Base-by-base conservation (phyloP, 2,329 filamentous ascomycete species). In the Fusarium cicatricum region DNA sequence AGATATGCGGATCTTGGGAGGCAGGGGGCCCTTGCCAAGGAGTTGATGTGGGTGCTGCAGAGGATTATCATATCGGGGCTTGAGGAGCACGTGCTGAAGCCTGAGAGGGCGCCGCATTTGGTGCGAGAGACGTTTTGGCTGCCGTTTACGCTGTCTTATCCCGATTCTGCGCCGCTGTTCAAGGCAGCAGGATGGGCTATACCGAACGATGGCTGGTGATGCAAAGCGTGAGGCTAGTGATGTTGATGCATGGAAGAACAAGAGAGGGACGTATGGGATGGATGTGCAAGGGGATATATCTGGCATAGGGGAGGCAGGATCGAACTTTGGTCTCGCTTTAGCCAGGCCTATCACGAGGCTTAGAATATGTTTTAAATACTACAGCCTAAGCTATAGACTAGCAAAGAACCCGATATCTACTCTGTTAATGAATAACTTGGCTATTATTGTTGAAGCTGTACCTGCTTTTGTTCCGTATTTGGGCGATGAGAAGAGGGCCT, bases 41-140 rank as follows among this genome's bases (percentile, higher is more conserved):
- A 76, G 50, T 58, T 79, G 49, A 29, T 65, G 21, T 78, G 75
- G 72, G 64, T 77, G 5, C 61, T 79, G 41, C 46, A 58, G 10
- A 67, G 66, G 14, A 73, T 78, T 36, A 62, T 59, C 4, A 45
- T 60, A 12, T 43, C 66, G 5, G 42, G 49, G 4, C 46, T 48
- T 2, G 19, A 45, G 1, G 67, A 70, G 17, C 62, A 71, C 29
- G 50, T 49, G 17, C 56, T 69, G 5, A 58, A 31, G 5, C 57
- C 61, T 3, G 49, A 53, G 14, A 55, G 61, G 14, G 62, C 57
- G 11, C 61, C 60, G 33, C 63, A 64, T 21, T 57, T 75, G 11
- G 55, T 62, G 37, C 49, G 52, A 28, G 62, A 59, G 17, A 60
- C 55, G 1, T 75, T 75, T 40, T 73, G 71, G 71, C 19, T 70